These are phyloP conservation scores for Arctium minus DNA, from an alignment of 129 eudicot species.

Conservation along the genomic window DNA sequence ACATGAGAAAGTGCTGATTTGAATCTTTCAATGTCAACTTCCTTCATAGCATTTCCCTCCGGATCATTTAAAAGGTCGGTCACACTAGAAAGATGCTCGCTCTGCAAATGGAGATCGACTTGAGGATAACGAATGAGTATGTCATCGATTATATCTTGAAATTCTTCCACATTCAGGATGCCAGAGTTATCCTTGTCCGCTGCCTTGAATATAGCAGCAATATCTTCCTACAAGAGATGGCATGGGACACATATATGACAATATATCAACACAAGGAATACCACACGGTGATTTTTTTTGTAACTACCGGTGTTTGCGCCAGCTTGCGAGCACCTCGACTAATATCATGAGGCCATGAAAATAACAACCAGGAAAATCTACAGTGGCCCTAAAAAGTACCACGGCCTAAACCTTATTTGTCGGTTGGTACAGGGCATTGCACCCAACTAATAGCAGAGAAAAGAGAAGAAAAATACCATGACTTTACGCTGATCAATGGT, in stretches of 20 bases:
- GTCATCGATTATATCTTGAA: slow-evolving; percentile 71
- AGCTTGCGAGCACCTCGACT: too few relatives aligned
- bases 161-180: slow-evolving; percentile 58
- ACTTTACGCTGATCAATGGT: slow-evolving; percentile 77
- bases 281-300: background rate
- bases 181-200: slow-evolving; percentile 86
- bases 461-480: slow-evolving; percentile 42
- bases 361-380: too few relatives aligned
- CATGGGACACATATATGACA: background rate
- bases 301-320: too few relatives aligned
- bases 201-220: slow-evolving; percentile 66
- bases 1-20: slow-evolving; percentile 65
- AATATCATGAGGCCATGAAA: too few relatives aligned
- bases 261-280: background rate
- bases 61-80: slow-evolving; percentile 54
- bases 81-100: slow-evolving; percentile 46
- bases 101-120: slow-evolving; percentile 60
- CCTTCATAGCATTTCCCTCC: slow-evolving; percentile 57
- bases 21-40: slow-evolving; percentile 71
- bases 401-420: too few relatives aligned
- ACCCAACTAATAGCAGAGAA: background rate
- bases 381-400: too few relatives aligned
- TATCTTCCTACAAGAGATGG: slow-evolving; percentile 63
- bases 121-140: slow-evolving; percentile 84
- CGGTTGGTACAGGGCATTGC: background rate